phyloP scores from a whole-genome alignment of 257 asterid species.

The Nemophila menziesii region DNA sequence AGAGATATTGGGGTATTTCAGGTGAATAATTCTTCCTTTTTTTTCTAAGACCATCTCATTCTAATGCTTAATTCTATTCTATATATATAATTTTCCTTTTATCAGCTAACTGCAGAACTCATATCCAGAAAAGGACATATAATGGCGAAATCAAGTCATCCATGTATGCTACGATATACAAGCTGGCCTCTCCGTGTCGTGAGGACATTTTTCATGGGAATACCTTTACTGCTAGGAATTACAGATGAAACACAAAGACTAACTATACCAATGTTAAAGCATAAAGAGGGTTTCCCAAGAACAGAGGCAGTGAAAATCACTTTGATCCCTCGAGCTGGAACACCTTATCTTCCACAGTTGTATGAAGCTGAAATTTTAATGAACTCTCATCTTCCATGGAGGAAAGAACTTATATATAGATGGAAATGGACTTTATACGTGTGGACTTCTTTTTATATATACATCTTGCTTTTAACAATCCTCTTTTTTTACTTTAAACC shows the following conservation, averaged over 20 bases:
- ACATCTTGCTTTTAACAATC: constrained; percentile 26
- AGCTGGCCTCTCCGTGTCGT: constrained; percentile 62
- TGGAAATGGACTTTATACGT: constrained; percentile 70
- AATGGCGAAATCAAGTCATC: constrained; percentile 46
- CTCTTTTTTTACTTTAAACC: constrained; percentile 39
- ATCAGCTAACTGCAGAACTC: constrained; percentile 50
- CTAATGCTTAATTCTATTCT: background rate
- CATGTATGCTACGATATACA: constrained; percentile 54
- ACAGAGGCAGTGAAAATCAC: constrained; percentile 38
- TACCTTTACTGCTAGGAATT: constrained; percentile 55
- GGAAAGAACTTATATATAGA: constrained; percentile 34
- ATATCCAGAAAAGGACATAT: constrained; percentile 30
- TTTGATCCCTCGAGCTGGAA: constrained; percentile 54
- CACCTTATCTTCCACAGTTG: constrained; percentile 46
- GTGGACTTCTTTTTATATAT: constrained; percentile 50
- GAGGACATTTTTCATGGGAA: constrained; percentile 40
- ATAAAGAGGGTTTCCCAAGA: constrained; percentile 42
- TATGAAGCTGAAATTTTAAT: constrained; percentile 44
- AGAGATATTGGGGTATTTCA: constrained; percentile 73
- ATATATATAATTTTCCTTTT: background rate
- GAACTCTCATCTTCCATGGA: constrained; percentile 49
- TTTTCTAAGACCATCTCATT: background rate
- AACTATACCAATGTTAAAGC: constrained; percentile 36
- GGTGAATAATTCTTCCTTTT: constrained; percentile 16
- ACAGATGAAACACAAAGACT: constrained; percentile 46